Evolutionary conservation across 305 asterid species (phyloP), one percentile per base, ranked within the genome.

Genomic region (Fraxinus velutina): DNA sequence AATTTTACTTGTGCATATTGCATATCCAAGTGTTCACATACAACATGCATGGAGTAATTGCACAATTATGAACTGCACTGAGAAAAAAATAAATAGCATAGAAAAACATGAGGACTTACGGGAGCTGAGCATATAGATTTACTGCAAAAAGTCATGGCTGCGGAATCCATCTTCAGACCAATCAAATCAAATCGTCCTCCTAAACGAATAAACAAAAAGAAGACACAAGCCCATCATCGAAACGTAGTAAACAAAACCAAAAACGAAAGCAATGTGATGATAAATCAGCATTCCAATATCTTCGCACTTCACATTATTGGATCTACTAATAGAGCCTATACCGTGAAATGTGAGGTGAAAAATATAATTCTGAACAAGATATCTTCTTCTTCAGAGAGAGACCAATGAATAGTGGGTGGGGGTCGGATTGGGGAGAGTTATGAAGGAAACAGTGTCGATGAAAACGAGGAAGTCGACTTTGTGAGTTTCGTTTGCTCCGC

Each of bases 111-210:
- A 30, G 60, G 66, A 78, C 94, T 90, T 80, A 93, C 98, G 1
- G 98, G 97, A 83, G 92, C 81, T 6, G 93, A 85, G 91, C 86
- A 79, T 79, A 88, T 15, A 77, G 94, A 89, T 88, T 90, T 93
- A 52, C 90, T 87, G 92, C 93, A 86, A 85, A 91, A 89, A 68
- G 89, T 88, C 89, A 91, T 87, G 80, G 93, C 77, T 27, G 96
- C 95, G 42, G 93, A 84, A 79, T 91, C 97, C 98, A 94, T 93
- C 83, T 78, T 85, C 88, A 81, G 86, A 90, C 90, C 88, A 88
- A 84, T 57, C 81, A 81, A 83, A 80, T 77, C 74, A 1, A 60
- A 83, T 62, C 73, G 79, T 78, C 85, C 79, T 34, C 60, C 88
- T 84, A 83, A 82, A 77, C 17, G 4, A 39, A 82, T 33, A 50